Percentiles rank a stretch among this genome's conserved stretches.
These are phyloP conservation scores for Diaporthe sp. DNA, from an alignment of 2,329 filamentous ascomycete genomes.

Conservation along the genomic window DNA sequence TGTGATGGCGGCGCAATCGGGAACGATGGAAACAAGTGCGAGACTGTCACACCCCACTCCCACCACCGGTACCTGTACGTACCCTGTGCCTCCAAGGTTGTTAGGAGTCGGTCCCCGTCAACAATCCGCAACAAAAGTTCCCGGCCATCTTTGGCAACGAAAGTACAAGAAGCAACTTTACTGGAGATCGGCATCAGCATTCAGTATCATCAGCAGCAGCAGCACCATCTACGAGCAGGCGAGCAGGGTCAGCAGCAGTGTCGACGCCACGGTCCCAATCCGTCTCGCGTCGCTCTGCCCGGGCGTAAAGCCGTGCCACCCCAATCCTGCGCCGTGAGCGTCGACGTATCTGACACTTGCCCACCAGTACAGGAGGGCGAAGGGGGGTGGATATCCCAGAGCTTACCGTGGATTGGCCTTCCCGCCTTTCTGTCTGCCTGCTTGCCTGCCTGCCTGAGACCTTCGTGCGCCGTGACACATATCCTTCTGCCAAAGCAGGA, in stretches of 20 bases:
- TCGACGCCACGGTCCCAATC: constrained; percentile 29
- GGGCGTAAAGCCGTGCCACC: constrained; percentile 35
- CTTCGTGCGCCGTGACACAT: constrained; percentile 33
- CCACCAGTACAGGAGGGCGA: neutral
- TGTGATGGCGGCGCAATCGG: constrained; percentile 36
- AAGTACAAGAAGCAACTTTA: constrained; percentile 10
- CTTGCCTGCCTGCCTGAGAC: constrained; percentile 29
- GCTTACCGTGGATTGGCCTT: neutral
- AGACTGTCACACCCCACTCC: constrained; percentile 28
- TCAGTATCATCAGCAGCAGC: constrained; percentile 4
- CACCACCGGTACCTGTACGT: neutral
- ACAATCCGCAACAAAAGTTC: constrained; percentile 22
- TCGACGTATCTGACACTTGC: constrained; percentile 34
- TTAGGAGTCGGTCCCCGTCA: neutral
- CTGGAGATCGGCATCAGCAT: constrained; percentile 4
- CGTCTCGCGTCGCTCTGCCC: constrained; percentile 32
- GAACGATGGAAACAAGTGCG: constrained; percentile 33
- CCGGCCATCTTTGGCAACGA: neutral
- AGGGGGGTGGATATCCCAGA: neutral
- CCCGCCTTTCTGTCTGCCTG: constrained; percentile 3
- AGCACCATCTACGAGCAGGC: neutral
- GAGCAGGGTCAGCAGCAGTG: neutral
- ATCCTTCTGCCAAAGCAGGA: constrained; percentile 15
- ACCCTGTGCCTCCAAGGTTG: neutral
- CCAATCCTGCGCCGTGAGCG: constrained; percentile 22